Evolutionary conservation across 75 land plant genomes (phyloP), one percentile per base, ranked within the genome.

Genomic region (Sequoiadendron giganteum): DNA sequence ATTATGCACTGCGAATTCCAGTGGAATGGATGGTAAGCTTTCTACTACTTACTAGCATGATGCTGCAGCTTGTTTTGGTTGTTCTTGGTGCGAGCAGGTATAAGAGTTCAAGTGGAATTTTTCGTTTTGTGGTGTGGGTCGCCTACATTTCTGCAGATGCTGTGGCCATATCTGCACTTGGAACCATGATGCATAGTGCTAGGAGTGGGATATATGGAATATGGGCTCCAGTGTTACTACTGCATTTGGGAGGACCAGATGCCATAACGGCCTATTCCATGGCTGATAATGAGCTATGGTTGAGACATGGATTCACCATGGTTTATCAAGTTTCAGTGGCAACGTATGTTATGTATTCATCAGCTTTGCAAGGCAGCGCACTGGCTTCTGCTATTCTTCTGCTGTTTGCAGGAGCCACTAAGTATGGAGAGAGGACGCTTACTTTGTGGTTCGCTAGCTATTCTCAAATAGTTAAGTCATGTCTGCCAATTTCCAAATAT

Each of bases 171-270:
- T n/a, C 72, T 36, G 90, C 70, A 25, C 77, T 90, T 55, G 90
- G 90, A 14, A 65, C 38, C 45, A 43, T 89, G 54, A 34, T 83
- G n/a, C 34, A 77, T 15, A 78, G 48, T 39, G 61, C 80, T 52
- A 42, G 25, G 9, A 84, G 1, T 13, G 34, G 39, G 45, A n/a
- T 73, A 32, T 86, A 32, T 25, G 91, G 87, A 10, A 45, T 90
- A 36, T 90, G 91, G 91, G 83, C 91, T 16, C 89, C 91, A 9
- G 72, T 90, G 7, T 55, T 90, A 45, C 75, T 90, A 4, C 15
- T 90, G 13, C 91, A 90, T 42, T 84, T 88, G 72, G 91, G 91
- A 7, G 91, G 89, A 0, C 91, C 91, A 13, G 91, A 90, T 47
- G 88, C 89, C 89, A 90, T 90, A 1, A 86, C 87, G 6, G 89